A percentile compares a stretch with the other conserved stretches of the same genome.
phyloP scores from a whole-genome alignment of 2,329 filamentous ascomycete species.

The Fusarium sacchari region DNA sequence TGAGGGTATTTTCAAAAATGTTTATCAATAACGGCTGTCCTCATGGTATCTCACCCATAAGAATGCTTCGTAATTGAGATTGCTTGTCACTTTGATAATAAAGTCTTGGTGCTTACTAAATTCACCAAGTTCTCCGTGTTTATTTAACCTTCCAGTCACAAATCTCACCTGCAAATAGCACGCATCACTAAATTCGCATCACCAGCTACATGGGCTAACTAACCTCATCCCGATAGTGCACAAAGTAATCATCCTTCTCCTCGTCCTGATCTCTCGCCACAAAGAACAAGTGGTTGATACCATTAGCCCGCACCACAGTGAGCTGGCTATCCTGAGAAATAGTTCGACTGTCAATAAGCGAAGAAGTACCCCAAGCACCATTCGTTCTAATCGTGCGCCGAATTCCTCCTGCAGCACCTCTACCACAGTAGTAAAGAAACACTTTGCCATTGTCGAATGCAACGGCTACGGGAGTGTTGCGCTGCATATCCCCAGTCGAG shows the following conservation, averaged over 20 bases:
- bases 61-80: neutral
- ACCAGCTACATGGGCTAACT: fast-evolving
- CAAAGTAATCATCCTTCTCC: neutral
- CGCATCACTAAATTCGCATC: neutral
- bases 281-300: neutral
- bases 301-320: neutral
- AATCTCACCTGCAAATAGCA: neutral
- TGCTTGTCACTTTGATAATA: neutral
- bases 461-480: neutral
- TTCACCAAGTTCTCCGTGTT: neutral
- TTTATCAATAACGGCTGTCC: neutral
- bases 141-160: fast-evolving
- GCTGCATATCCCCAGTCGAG: neutral
- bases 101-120: neutral
- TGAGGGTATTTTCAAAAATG: fast-evolving
- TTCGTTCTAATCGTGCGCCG: neutral
- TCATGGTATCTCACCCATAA: neutral
- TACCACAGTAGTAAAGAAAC: neutral
- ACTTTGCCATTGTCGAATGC: neutral
- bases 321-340: neutral
- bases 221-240: neutral
- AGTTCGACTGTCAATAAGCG: neutral
- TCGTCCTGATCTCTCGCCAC: neutral
- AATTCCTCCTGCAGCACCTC: neutral
- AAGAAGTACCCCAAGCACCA: fast-evolving